Base-by-base conservation (phyloP, 1,284 basidiomycete genomes). In the Heterobasidion occidentale region DNA sequence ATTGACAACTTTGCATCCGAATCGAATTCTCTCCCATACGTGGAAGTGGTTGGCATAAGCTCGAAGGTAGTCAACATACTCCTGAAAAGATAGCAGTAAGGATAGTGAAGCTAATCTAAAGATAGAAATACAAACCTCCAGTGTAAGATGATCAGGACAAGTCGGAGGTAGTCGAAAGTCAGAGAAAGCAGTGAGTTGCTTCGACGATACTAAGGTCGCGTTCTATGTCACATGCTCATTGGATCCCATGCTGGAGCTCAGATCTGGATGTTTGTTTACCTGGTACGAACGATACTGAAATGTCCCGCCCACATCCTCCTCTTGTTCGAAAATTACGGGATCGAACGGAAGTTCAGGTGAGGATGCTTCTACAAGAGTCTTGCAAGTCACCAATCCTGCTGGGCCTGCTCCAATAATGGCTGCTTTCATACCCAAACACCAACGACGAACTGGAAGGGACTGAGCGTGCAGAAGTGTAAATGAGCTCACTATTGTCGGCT, bases 101-200 rank as follows among this genome's bases (percentile, higher is more conserved):
- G 42, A 17, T 45, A 33, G 20, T 14, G 8, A 12, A 34, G 33
- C 38, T 9, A 3, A 47, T 33, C 11, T 9, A 7, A 8, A 14
- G 27, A 45, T 11, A 9, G 36, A 7, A 19, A 42, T 35, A 17
- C 55, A n/a, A 52, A 69, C 75, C 62, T 73, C 68, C n/a, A 86
- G 64, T 0, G 79, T 79, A 27, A 84, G 71, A 63, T 87, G 83
- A 65, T 86, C 84, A 1, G 75, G 70, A 58, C 81, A 75, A 9
- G 72, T 67, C 33, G 78, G 65, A 9, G 80, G 78, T 35, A 80
- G 63, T 6, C 83, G 77, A 64, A 82, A 86, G 67, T 87, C 84
- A 44, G 79, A 80, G 68, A 84, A 87, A 56, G 76, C 75, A 1
- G 84, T 86, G 50, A 86, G 71, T 64, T 86, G 84, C 63, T 82